Evolutionary conservation across 495 filamentous ascomycete genomes (phyloP), one percentile per base, ranked within the genome.

Genomic region (Daldinia grandis): DNA sequence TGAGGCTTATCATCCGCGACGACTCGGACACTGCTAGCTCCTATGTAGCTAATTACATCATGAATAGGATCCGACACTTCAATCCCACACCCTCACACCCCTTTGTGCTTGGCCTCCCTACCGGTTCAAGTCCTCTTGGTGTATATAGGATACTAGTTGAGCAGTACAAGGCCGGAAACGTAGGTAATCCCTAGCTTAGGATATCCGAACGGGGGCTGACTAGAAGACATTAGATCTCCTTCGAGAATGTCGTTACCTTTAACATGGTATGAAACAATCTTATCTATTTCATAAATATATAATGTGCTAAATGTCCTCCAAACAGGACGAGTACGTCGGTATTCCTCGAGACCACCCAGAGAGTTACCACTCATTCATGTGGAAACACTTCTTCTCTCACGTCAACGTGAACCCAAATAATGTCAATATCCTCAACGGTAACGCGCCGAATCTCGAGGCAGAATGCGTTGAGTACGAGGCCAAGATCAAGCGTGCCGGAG

Each of bases 311-410:
- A 17, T 51, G 25, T 50, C 17, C 68, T 33, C 9, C 21, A 9
- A 33, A 57, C 61, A 94, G 92, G 93, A 95, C 79, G 92, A 96
- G 81, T 96, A 95, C 77, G 89, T 95, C 72, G 90, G 90, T 42
- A 86, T 96, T 61, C 90, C 92, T 30, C 87, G 90, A 65, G 91
- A 93, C 68, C 92, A 95, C 76, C 91, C 92, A 10, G 88, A 94
- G 77, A 91, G 87, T 76, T 95, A 95, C 81, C 92, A 94, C 82
- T 90, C 89, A 61, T 96, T 94, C 82, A 95, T 96, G 93, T 94
- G 92, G 84, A 91, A 90, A 79, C 85, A 95, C 79, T 93, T 95
- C 85, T 96, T 96, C 83, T 91, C 90, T 3, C 92, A 95, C 76
- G 89, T 95, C 73, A 91, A 96, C 74, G 89, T 96, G 62, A 84